Evolutionary conservation across 768 basidiomycete species (phyloP).

Genomic region (Antrodiella citrinella): DNA sequence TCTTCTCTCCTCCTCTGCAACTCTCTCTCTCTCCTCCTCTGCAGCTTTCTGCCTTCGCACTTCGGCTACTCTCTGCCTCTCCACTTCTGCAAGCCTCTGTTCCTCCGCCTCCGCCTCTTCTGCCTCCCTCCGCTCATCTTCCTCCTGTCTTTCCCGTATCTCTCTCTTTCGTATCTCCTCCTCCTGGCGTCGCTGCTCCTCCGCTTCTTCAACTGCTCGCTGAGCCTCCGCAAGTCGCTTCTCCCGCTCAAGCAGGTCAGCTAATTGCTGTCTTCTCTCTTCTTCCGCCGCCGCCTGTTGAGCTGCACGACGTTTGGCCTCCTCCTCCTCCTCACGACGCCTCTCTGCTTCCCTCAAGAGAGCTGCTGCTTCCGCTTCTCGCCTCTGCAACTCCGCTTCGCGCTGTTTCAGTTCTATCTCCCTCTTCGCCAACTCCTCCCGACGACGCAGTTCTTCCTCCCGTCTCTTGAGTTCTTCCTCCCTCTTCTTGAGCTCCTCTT

Average conservation of each 20-base stretch:
- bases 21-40: conserved; percentile 6
- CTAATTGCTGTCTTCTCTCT: conserved; percentile 4
- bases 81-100: conserved; percentile 1
- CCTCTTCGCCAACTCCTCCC: conserved; percentile 15
- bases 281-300: too few relatives aligned
- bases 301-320: conserved; percentile 23
- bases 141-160: neutral
- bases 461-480: conserved; percentile 26
- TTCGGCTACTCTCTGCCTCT: conserved; percentile 7
- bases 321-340: conserved; percentile 21
- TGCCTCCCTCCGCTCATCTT: conserved; percentile 8
- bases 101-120: conserved; percentile 20
- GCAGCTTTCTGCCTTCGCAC: conserved; percentile 7
- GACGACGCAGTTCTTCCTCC: conserved; percentile 18
- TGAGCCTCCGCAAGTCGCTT: conserved; percentile 8
- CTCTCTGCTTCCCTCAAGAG: conserved; percentile 3
- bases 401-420: conserved; percentile 5
- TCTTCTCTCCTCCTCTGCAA: conserved; percentile 1
- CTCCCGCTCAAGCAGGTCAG: conserved; percentile 10
- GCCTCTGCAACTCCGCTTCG: conserved; percentile 12
- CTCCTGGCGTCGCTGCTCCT: conserved; percentile 10
- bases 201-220: conserved; percentile 13
- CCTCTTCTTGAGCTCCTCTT: conserved; percentile 26
- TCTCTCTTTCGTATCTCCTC: conserved; percentile 7
- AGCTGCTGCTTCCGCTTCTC: conserved; percentile 9